Evolutionary conservation across 345 rosid genomes (phyloP).

Genomic region (Arabidopsis arenosa): DNA sequence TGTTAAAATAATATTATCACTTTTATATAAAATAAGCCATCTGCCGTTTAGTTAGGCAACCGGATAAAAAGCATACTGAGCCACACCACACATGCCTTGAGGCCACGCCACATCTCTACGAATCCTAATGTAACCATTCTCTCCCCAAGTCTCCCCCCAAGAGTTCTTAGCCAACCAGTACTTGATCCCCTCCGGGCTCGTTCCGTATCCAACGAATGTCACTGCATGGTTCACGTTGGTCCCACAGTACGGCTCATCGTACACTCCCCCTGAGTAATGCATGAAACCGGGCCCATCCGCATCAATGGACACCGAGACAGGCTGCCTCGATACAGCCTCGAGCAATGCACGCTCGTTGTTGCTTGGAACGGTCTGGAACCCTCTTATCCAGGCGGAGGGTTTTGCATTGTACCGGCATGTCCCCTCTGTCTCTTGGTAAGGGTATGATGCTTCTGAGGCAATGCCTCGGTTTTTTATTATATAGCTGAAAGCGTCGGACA

Average conservation of each 20-base stretch:
- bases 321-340: conserved; percentile 61
- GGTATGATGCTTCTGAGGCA: conserved; percentile 56
- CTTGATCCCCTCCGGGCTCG: conserved; percentile 41
- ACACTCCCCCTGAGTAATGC: conserved; percentile 54
- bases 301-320: conserved; percentile 58
- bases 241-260: conserved; percentile 50
- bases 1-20: not conserved
- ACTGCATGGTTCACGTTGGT: conserved; percentile 54
- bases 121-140: conserved; percentile 61
- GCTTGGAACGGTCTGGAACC: conserved; percentile 54
- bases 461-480: conserved; percentile 51
- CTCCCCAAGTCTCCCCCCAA: conserved; percentile 70
- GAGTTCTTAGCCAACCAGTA: conserved; percentile 69
- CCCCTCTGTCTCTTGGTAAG: conserved; percentile 47
- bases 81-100: conserved; percentile 64
- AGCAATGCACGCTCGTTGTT: conserved; percentile 55
- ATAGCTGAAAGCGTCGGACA: conserved; percentile 62
- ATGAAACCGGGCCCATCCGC: conserved; percentile 42
- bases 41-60: conserved; percentile 28
- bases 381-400: conserved; percentile 49
- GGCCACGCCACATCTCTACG: conserved; percentile 48
- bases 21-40: conserved; percentile 4
- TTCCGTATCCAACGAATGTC: conserved; percentile 58
- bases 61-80: conserved; percentile 59
- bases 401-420: conserved; percentile 1